These are phyloP conservation scores for Gossypium australe DNA, from an alignment of 345 rosid species.

Conservation along the genomic window DNA sequence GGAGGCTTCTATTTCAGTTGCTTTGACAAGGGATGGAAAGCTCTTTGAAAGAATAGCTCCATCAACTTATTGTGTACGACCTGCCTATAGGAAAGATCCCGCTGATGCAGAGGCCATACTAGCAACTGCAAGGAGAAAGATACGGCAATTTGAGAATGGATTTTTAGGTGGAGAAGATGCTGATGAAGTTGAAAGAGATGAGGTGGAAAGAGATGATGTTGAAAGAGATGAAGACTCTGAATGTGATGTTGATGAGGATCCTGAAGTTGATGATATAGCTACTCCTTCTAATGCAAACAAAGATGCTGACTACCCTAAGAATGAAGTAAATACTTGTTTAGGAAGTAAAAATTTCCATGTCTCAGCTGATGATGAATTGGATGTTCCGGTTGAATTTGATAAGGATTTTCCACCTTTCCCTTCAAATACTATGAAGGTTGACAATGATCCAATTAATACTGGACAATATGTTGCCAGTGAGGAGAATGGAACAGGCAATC, in stretches of 20 bases:
- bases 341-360: conserved; percentile 39
- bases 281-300: conserved; percentile 43
- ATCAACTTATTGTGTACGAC: conserved; percentile 91
- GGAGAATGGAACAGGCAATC: conserved; percentile 28
- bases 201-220: conserved; percentile 56
- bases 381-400: conserved; percentile 31
- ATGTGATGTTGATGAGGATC: conserved; percentile 92
- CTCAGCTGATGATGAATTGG: conserved; percentile 28
- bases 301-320: conserved; percentile 31
- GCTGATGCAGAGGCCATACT: conserved; percentile 90
- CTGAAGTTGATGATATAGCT: conserved; percentile 81
- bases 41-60: conserved; percentile 99
- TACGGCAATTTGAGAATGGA: conserved; percentile 87
- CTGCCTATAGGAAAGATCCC: conserved; percentile 92
- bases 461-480: conserved; percentile 32
- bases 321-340: conserved; percentile 37
- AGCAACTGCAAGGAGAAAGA: conserved; percentile 84
- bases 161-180: conserved; percentile 64
- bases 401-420: conserved; percentile 37
- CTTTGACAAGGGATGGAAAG: conserved; percentile 97
- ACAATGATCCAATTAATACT: conserved; percentile 24
- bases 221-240: conserved; percentile 88
- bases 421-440: conserved; percentile 36
- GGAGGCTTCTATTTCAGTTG: conserved; percentile 99
- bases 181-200: conserved; percentile 77